Base-by-base conservation (phyloP, 2,329 filamentous ascomycete genomes). In the Aspergillus udagawae region DNA sequence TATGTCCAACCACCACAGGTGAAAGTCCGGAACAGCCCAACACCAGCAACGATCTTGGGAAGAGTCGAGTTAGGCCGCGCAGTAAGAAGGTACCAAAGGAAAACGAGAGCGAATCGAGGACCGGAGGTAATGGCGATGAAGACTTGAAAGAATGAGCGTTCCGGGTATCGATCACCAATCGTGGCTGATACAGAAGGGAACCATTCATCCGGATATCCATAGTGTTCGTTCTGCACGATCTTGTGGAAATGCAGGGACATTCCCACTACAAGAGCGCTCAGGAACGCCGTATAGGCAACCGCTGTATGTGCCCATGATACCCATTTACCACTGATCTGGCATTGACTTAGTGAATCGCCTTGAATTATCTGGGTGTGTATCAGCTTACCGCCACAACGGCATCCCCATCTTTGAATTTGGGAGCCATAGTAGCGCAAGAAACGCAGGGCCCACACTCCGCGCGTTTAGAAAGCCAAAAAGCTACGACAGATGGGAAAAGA, bases 1-100 rank as follows among this genome's bases (percentile, higher is more conserved):
- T 97, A 99, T 53, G 94, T 97, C 93, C 94, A 99, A 58, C 94
- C 94, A 66, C 93, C 94, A 70, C 94, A 99, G 3, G 92, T 96
- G 57, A 97, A 78, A 9, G 93, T 97, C 67, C 94, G 86, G 70
- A 97, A 88, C 53, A 97, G 65, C 55, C 94, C 94, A 66, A 90
- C 87, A 44, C 83, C 83, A 49, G 88, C 88, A 60, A 97, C 83
- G 61, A 94, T 87, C 71, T 91, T 92, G 20, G 95, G 91, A 17
- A 97, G 83, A 28, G 81, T 83, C 55, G 85, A 84, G 70, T 89
- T 88, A 3, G 90, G 87, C 65, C 85, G 86, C 60, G 89, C 85
- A 35, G 92, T 96, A 55, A 99, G 80, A 63, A 96, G 82, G 71
- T 97, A 99, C 89, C 90, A 97, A 23, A 99, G 81, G 54, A 87